Evolutionary conservation across 2,329 filamentous ascomycete genomes (phyloP).

Genomic region (Malbranchea cinnamomea): DNA sequence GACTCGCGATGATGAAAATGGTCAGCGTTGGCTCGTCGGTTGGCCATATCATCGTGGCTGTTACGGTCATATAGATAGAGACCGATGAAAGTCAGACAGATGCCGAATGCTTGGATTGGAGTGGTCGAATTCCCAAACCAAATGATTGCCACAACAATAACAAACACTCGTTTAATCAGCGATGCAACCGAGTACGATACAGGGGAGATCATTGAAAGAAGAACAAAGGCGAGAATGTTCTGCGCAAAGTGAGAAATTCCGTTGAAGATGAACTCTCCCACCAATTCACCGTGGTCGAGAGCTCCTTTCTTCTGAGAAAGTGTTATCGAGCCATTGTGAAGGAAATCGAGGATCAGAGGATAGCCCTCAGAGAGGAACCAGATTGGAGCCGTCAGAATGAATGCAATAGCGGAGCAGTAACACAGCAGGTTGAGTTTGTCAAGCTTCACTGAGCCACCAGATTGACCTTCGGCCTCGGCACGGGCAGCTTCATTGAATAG

Average conservation of each 20-base stretch:
- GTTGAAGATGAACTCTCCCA: slow-evolving; percentile 90
- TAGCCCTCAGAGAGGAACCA: slow-evolving; percentile 90
- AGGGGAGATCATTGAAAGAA: slow-evolving; percentile 84
- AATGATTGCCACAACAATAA: slow-evolving; percentile 84
- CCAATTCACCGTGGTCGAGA: slow-evolving; percentile 44
- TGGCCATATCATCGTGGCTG: slow-evolving; percentile 72
- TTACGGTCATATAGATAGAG: slow-evolving; percentile 93
- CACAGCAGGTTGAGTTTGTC: slow-evolving; percentile 95
- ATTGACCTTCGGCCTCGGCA: slow-evolving; percentile 58
- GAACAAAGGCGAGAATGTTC: slow-evolving; percentile 84
- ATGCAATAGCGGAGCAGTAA: slow-evolving; percentile 91
- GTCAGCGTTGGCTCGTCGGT: slow-evolving; percentile 53
- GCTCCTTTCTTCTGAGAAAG: slow-evolving; percentile 64
- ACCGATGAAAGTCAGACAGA: slow-evolving; percentile 76
- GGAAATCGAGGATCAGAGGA: slow-evolving; percentile 58
- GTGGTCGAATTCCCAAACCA: slow-evolving; percentile 94
- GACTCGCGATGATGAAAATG: slow-evolving; percentile 48
- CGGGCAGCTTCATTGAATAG: slow-evolving; percentile 89
- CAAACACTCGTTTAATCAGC: slow-evolving; percentile 92
- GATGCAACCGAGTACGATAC: slow-evolving; percentile 96
- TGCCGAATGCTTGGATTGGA: slow-evolving; percentile 65
- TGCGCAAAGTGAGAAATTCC: slow-evolving; percentile 93
- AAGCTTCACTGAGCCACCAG: slow-evolving; percentile 56
- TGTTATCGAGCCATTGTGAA: slow-evolving; percentile 65
- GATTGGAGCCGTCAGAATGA: slow-evolving; percentile 72